Evolutionary conservation across 164 flowering plant genomes (phyloP).

Genomic region (Stephania cephalantha): DNA sequence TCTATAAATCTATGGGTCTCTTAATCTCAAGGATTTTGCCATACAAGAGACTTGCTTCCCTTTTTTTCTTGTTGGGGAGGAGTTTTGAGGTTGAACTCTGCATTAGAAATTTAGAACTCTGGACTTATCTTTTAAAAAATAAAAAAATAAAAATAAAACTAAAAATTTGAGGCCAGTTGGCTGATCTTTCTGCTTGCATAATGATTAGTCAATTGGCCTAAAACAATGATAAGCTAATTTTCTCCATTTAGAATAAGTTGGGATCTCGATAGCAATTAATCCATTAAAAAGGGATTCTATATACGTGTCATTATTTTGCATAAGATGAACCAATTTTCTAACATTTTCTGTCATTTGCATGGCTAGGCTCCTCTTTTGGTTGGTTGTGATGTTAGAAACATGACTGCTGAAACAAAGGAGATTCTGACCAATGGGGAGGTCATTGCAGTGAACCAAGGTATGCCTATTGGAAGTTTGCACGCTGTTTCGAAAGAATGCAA

Average conservation of each 20-base stretch:
- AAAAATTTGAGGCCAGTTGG: too few species aligned
- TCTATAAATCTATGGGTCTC: neutral
- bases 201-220: too few species aligned
- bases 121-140: too few species aligned
- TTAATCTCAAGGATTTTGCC: neutral
- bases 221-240: neutral
- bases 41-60: neutral
- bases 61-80: neutral
- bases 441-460: slow-evolving; percentile 93
- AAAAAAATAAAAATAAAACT: too few species aligned
- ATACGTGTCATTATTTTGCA: neutral
- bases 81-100: neutral
- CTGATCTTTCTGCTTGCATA: neutral
- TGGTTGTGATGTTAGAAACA: slow-evolving; percentile 94
- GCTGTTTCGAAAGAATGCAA: neutral
- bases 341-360: neutral
- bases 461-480: neutral
- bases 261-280: neutral
- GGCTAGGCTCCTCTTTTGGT: slow-evolving; percentile 89
- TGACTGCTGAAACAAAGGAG: slow-evolving; percentile 69
- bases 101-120: too few species aligned
- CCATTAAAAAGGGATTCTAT: neutral
- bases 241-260: neutral
- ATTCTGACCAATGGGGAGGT: slow-evolving; percentile 80
- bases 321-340: neutral